Evolutionary conservation across 2,329 filamentous ascomycete species (phyloP).

Genomic region (Neodidymelliopsis sp.): DNA sequence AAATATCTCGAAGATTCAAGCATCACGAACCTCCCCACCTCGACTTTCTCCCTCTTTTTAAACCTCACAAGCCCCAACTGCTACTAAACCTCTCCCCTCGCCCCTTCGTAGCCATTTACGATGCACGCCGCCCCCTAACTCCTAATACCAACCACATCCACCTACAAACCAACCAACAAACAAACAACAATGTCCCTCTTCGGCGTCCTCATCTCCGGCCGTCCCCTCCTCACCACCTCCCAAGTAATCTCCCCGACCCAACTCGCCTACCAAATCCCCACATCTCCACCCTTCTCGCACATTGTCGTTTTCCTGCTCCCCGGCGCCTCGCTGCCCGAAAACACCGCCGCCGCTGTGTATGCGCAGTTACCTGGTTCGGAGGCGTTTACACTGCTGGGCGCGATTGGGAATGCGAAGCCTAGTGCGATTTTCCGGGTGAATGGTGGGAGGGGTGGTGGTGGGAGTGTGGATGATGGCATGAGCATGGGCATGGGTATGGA

Average conservation of each 20-base stretch:
- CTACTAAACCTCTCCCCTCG: background rate
- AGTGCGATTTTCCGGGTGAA: constrained; percentile 87
- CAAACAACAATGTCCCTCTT: constrained; percentile 58
- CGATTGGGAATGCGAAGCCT: constrained; percentile 87
- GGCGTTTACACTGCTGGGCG: constrained; percentile 86
- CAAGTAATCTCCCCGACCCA: constrained; percentile 65
- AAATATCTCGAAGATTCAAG: constrained; percentile 20
- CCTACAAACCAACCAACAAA: background rate
- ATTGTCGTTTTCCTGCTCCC: constrained; percentile 91
- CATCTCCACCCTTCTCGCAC: constrained; percentile 68
- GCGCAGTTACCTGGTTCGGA: constrained; percentile 69
- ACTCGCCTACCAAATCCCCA: constrained; percentile 73
- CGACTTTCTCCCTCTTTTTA: background rate
- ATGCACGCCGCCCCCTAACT: background rate
- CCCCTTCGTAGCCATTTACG: too few species aligned
- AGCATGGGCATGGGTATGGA: too few species aligned
- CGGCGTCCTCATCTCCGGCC: constrained; percentile 66
- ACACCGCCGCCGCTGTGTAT: constrained; percentile 89
- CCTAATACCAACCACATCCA: background rate
- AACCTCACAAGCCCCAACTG: background rate
- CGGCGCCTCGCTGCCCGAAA: constrained; percentile 72
- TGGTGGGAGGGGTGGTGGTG: constrained; percentile 45
- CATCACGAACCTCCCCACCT: constrained; percentile 2
- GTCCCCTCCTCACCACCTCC: constrained; percentile 66
- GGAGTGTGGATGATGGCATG: constrained; percentile 56